Percentiles rank a stretch among this genome's conserved stretches.
phyloP scores from a whole-genome alignment of 495 filamentous ascomycete species.

The Penicillium argentinense region DNA sequence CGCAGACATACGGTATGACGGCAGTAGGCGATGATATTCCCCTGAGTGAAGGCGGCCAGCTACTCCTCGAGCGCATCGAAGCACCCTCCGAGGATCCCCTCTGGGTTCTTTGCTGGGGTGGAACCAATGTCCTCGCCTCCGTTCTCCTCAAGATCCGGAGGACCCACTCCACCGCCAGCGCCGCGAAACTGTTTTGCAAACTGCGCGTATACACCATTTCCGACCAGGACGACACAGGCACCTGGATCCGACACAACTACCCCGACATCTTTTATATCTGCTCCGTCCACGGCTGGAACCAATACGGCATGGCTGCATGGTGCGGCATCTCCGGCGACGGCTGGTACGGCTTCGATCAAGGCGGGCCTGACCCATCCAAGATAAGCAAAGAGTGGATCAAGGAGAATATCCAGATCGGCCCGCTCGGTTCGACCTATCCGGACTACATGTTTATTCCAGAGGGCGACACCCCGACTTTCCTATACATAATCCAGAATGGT shows the following conservation, averaged over 20 bases:
- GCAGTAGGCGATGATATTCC: slow-evolving; percentile 27
- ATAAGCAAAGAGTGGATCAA: slow-evolving; percentile 45
- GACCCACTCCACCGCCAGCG: slow-evolving; percentile 25
- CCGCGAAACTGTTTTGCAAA: slow-evolving; percentile 30
- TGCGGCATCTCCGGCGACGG: slow-evolving; percentile 45
- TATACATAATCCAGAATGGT: slow-evolving; percentile 50
- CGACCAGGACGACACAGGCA: slow-evolving; percentile 50
- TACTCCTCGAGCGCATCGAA: slow-evolving; percentile 37
- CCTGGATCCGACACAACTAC: slow-evolving; percentile 47
- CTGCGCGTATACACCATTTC: slow-evolving; percentile 49
- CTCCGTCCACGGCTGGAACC: slow-evolving; percentile 47
- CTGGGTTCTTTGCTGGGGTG: slow-evolving; percentile 50
- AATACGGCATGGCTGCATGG: slow-evolving; percentile 50
- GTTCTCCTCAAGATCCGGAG: slow-evolving; percentile 36
- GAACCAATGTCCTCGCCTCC: slow-evolving; percentile 47
- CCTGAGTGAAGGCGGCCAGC: slow-evolving; percentile 38
- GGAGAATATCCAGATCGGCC: slow-evolving; percentile 47
- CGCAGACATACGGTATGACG: slow-evolving; percentile 33
- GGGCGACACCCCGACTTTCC: slow-evolving; percentile 48
- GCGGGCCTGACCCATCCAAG: slow-evolving; percentile 42
- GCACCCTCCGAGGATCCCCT: slow-evolving; percentile 29
- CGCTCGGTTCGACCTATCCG: slow-evolving; percentile 40
- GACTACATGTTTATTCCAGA: slow-evolving; percentile 44
- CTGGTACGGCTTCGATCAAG: slow-evolving; percentile 44
- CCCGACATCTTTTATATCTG: slow-evolving; percentile 48